Evolutionary conservation across 2,329 filamentous ascomycete species (phyloP), one percentile per base, ranked within the genome.

Genomic region (Fusarium globosum): DNA sequence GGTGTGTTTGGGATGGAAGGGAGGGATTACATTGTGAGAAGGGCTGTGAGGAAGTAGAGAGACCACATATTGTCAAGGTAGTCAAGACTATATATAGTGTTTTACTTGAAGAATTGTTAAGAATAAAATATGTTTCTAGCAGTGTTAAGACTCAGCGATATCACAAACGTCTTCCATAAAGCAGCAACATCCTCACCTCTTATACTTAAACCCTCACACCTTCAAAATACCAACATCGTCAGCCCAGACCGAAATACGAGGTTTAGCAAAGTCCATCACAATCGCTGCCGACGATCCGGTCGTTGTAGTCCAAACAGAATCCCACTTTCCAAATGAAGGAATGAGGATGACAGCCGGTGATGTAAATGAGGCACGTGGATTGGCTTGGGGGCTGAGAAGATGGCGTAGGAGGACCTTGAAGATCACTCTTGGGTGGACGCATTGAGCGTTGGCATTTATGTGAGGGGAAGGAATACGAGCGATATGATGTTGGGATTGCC

Each of bases 391-490:
- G 55, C 36, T 55, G 57, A 58, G 33, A 56, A 46, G 53, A 73
- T 68, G 49, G 53, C 26, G 53, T 46, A 58, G 7, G 36, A 28
- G 21, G 43, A 36, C 57, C 48, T 56, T 65, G 65, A 45, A 14
- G 39, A 72, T 66, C 65, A 42, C 41, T 62, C 38, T 56, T 62
- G 43, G 53, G 7, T 36, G 18, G 53, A 60, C 69, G 69, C 41
- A 72, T 66, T 35, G n/a, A 42, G 64, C 20, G 36, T 48, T 45
- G 28, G 36, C 23, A 48, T 48, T 46, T n/a, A 30, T 20, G 23
- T 26, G 61, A 28, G 41, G 52, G 26, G 28, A 42, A n/a, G 33
- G 16, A 65, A 72, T 72, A 72, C 69, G 69, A 72, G 23, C n/a
- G 16, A 13, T 10, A 35, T 69, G 69, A 69, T 65, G 30, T 39